A percentile compares a stretch with the other conserved stretches of the same genome.
Evolutionary conservation across 768 basidiomycete genomes (phyloP).

Genomic region (Albatrellus ellisii): DNA sequence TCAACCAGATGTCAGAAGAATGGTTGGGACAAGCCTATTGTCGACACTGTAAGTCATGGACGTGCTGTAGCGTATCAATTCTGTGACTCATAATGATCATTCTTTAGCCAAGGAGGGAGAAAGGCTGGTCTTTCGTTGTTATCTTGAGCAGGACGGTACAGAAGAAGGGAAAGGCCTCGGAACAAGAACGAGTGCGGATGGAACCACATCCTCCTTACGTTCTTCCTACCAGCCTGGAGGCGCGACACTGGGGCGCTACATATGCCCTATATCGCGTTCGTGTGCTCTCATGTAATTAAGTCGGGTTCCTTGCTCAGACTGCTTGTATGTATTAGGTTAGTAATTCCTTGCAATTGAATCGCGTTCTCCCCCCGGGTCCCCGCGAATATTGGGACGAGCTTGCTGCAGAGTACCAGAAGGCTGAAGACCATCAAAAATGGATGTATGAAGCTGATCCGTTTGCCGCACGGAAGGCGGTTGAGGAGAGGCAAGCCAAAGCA

Average conservation of each 20-base stretch:
- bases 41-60: slow-evolving; percentile 52
- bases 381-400: slow-evolving; percentile 82
- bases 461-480: slow-evolving; percentile 51
- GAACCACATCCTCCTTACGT: slow-evolving; percentile 62
- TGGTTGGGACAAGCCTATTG: slow-evolving; percentile 74
- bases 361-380: slow-evolving; percentile 70
- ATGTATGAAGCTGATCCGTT: slow-evolving; percentile 87
- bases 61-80: background rate
- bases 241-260: slow-evolving; percentile 84
- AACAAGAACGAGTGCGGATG: slow-evolving; percentile 55
- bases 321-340: slow-evolving; percentile 37
- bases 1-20: slow-evolving; percentile 68
- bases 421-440: slow-evolving; percentile 65
- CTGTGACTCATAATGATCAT: slow-evolving; percentile 2
- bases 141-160: slow-evolving; percentile 55
- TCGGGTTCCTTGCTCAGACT: slow-evolving; percentile 8
- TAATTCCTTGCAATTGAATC: slow-evolving; percentile 61
- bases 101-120: slow-evolving; percentile 30
- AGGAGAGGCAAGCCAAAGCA: slow-evolving; percentile 48
- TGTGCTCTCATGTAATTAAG: slow-evolving; percentile 13
- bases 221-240: slow-evolving; percentile 59
- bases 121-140: slow-evolving; percentile 53
- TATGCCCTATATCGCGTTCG: slow-evolving; percentile 80
- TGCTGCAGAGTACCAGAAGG: slow-evolving; percentile 51
- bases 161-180: slow-evolving; percentile 36